Base-by-base conservation (phyloP, 2,329 filamentous ascomycete species). In the Cercospora zeae-maydis region DNA sequence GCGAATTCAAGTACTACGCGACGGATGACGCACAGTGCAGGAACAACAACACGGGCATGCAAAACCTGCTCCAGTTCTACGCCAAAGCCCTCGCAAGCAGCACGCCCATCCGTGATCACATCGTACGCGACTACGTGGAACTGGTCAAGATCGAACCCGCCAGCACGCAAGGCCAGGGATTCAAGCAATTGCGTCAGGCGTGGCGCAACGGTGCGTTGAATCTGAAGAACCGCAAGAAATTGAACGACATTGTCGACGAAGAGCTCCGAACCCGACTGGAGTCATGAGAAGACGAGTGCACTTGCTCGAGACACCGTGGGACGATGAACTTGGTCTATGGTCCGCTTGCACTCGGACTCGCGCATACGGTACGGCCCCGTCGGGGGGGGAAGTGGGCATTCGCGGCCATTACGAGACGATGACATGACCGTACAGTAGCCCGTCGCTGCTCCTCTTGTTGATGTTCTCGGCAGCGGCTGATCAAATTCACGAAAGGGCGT, bases 1-100 rank as follows among this genome's bases (percentile, higher is more conserved):
- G 85, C 73, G 89, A 92, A 75, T 92, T 92, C 78, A 85, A 86
- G 67, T 79, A 80, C 70, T 81, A 84, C 74, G 89, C 89, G 60
- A 78, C 88, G 65, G 85, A 88, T 72, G 89, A 92, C 76, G 80
- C 82, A 60, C 75, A 77, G 62, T 75, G 81, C 66, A 79, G 79
- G 70, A 77, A 78, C 71, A 81, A 81, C 63, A 78, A 79, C 63
- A 78, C 78, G 66, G 89, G 89, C 54, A 78, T 90, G 72, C 81
- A 81, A 63, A 84, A 84, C 73, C 79, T 92, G 60, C 78, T 90
- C 69, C 83, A 83, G 52, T 91, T 87, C 75, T 90, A 90, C 74
- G 82, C 83, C 72, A 79, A 82, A 70, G 80, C 82, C 67, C 78
- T 88, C 61, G 78, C 78, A 62, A 83, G 81, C 70, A 77, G 77